Evolutionary conservation across 148 eudicot genomes (phyloP).

Genomic region (Silene uniflora): DNA sequence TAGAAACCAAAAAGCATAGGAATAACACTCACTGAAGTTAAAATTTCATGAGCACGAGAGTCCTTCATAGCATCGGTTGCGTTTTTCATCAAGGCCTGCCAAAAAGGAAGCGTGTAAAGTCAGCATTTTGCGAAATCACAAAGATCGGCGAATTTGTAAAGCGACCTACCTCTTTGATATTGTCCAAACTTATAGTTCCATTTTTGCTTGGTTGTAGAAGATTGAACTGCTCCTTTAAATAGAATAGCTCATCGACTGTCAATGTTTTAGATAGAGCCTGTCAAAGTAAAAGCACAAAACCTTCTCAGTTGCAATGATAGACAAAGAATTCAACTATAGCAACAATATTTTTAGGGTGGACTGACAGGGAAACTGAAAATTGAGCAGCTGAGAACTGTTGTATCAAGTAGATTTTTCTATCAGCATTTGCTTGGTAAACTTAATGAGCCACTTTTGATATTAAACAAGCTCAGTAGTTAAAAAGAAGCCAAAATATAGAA

Average conservation of each 20-base stretch:
- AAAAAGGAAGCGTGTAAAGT: constrained; percentile 8
- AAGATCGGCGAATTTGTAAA: background rate
- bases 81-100: constrained; percentile 76
- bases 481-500: background rate
- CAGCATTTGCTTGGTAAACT: background rate
- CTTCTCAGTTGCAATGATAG: background rate
- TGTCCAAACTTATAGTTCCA: constrained; percentile 79
- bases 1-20: background rate
- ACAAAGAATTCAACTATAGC: background rate
- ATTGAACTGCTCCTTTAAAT: constrained; percentile 78
- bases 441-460: background rate
- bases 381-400: background rate
- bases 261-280: constrained; percentile 93
- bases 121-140: background rate
- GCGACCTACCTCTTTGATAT: constrained; percentile 67
- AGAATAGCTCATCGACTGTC: constrained; percentile 75
- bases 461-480: background rate
- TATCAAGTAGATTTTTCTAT: background rate
- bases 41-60: constrained; percentile 74
- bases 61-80: constrained; percentile 97
- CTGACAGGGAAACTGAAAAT: background rate
- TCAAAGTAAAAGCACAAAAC: constrained; percentile 3
- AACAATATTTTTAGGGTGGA: background rate
- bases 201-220: constrained; percentile 75
- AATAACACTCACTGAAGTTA: constrained; percentile 60